Evolutionary conservation across 345 rosid species (phyloP).

Genomic region (Passiflora organensis): DNA sequence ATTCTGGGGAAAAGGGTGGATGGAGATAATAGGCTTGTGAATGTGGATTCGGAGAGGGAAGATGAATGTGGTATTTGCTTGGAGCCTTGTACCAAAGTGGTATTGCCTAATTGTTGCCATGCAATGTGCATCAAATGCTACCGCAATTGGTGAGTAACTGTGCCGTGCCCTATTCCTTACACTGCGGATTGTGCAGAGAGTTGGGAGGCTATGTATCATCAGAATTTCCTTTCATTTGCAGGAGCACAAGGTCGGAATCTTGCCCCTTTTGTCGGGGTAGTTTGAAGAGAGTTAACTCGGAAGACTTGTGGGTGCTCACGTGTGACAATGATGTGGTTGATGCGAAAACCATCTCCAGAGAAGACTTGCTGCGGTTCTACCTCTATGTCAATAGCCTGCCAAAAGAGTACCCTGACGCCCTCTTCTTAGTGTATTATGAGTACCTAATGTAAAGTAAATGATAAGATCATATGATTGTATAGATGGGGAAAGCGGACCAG

Average conservation of each 20-base stretch:
- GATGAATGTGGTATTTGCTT: constrained; percentile 97
- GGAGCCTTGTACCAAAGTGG: constrained; percentile 93
- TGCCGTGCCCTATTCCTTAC: not conserved
- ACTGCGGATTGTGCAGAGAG: not conserved
- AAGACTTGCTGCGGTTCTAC: constrained; percentile 73
- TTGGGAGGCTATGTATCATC: not conserved
- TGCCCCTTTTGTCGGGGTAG: constrained; percentile 97
- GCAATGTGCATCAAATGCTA: constrained; percentile 98
- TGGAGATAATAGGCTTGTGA: constrained; percentile 37
- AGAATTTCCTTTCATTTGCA: constrained; percentile 26
- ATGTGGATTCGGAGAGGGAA: constrained; percentile 71
- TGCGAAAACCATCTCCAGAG: constrained; percentile 52
- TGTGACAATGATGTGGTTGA: constrained; percentile 81
- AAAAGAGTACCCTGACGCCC: constrained; percentile 71
- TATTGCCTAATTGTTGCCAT: constrained; percentile 86
- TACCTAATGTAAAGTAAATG: constrained; percentile 52
- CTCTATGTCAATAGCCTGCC: constrained; percentile 75
- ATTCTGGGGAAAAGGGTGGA: constrained; percentile 37
- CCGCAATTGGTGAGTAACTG: constrained; percentile 62
- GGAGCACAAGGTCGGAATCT: constrained; percentile 90
- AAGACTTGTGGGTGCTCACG: constrained; percentile 94
- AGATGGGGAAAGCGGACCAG: constrained; percentile 39
- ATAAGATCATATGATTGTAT: constrained; percentile 38
- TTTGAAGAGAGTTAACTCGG: constrained; percentile 88
- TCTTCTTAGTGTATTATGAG: constrained; percentile 78